Evolutionary conservation across 108 stramenopile genomes (phyloP).

Genomic region (Discostella pseudostelligera): DNA sequence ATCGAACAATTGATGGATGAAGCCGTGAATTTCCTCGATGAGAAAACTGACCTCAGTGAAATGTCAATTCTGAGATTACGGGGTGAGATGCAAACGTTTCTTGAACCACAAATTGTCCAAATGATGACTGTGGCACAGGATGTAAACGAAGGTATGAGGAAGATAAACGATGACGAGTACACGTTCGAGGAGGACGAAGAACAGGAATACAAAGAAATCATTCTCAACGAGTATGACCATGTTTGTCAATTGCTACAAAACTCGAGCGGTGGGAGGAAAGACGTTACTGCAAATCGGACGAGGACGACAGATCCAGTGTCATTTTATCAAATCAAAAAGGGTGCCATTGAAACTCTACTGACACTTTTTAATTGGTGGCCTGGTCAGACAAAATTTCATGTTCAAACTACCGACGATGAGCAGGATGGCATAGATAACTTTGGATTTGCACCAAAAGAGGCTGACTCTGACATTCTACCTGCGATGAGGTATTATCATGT

Average conservation of each 20-base stretch:
- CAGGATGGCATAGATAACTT: constrained; percentile 48
- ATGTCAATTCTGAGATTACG: constrained; percentile 60
- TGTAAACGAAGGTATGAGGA: constrained; percentile 52
- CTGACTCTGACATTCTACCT: constrained; percentile 31
- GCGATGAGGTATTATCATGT: constrained; percentile 76
- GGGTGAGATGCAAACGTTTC: constrained; percentile 49
- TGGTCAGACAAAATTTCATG: not conserved
- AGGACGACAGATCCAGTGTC: constrained; percentile 30
- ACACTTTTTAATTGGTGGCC: constrained; percentile 38
- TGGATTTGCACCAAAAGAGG: constrained; percentile 42
- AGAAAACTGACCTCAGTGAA: constrained; percentile 44
- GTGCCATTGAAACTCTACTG: constrained; percentile 53
- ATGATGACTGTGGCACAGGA: constrained; percentile 48
- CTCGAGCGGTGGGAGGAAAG: not conserved
- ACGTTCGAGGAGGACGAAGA: constrained; percentile 20
- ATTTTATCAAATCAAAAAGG: constrained; percentile 58
- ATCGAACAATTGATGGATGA: constrained; percentile 44
- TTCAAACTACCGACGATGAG: constrained; percentile 15
- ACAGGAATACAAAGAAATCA: constrained; percentile 30
- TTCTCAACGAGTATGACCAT: constrained; percentile 22
- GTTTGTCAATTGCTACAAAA: constrained; percentile 17
- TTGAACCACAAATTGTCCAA: constrained; percentile 60
- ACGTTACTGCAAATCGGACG: constrained; percentile 9
- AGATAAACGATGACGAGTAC: constrained; percentile 27
- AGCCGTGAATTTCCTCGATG: constrained; percentile 53